Conservation (phyloP, 805 yeast species). For the Zygosaccharomyces siamensis region DNA sequence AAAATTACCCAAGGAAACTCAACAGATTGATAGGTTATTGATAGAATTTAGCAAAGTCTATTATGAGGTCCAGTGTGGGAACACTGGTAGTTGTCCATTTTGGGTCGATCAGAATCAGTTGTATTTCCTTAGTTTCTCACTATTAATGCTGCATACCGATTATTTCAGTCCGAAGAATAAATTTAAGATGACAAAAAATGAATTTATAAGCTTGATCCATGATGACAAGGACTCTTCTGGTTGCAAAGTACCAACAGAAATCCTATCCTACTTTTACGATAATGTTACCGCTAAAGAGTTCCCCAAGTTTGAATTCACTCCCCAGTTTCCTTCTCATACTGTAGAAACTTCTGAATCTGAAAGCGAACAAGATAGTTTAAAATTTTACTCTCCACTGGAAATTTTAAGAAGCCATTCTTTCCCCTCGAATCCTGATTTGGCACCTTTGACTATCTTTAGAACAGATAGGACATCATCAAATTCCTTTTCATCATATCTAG, state of each 20-base stretch:
- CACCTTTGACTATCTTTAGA: constrained; percentile 4
- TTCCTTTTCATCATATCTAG: constrained; percentile 26
- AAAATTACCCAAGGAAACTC: constrained; percentile 65
- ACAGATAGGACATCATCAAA: constrained; percentile 20
- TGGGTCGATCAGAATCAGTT: constrained; percentile 48
- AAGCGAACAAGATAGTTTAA: background rate
- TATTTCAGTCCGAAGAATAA: constrained; percentile 62
- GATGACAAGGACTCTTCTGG: constrained; percentile 31
- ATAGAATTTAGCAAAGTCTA: constrained; percentile 53
- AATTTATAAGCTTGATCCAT: constrained; percentile 49
- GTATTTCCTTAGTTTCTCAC: constrained; percentile 57
- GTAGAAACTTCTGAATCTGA: constrained; percentile 6
- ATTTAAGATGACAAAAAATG: constrained; percentile 59
- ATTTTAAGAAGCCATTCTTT: constrained; percentile 13
- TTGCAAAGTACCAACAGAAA: constrained; percentile 37
- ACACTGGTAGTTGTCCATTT: constrained; percentile 8
- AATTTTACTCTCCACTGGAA: constrained; percentile 24
- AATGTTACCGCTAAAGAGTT: constrained; percentile 61
- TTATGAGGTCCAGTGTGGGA: constrained; percentile 32
- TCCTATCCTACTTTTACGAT: constrained; percentile 57
- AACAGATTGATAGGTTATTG: constrained; percentile 67
- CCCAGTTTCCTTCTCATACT: constrained; percentile 3
- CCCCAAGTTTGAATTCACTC: constrained; percentile 25
- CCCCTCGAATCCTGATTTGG: constrained; percentile 6
- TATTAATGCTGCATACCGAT: constrained; percentile 72